Base-by-base conservation (phyloP, 140 eudicot genomes). In the Stevia rebaudiana region DNA sequence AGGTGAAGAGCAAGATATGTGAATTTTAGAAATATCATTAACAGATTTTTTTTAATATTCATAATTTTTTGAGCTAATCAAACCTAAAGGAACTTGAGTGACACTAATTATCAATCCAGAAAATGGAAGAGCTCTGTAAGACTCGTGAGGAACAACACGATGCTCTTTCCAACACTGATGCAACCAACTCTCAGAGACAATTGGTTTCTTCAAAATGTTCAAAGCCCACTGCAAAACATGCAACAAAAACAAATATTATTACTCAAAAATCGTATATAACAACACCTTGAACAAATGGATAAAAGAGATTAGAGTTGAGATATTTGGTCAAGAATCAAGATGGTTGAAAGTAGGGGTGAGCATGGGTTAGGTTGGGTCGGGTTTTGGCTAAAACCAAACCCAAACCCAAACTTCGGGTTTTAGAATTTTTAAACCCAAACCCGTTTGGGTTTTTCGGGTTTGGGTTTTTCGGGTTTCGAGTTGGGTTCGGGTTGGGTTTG, bases 111-210 rank as follows among this genome's bases (percentile, higher is more conserved):
- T 83, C 83, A 92, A 74, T 60, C 98, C 98, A 24, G 85, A 68
- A 73, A 92, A 92, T 50, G 98, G 95, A 73, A 74, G 95, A 80
- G 86, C 81, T 74, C 84, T 79, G 77, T 83, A 88, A 76, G 96
- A 59, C 68, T 92, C 98, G 62, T 85, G 86, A 40, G 98, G 84
- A 78, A 92, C 98, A 74, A 85, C 75, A 53, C 96, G 96, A 68
- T 92, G 98, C 76, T 92, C 96, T 72, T 83, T 88, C 98, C 98
- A 88, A 67, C 98, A 92, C 65, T 88, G 98, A 55, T 77, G 81
- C 67, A 92, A 62, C 98, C 98, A 92, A 71, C 79, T 81, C 36
- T 75, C 78, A 2, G 86, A 85, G 59, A 92, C 95, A 56, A 92
- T 83, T 52, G 96, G 96, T 79, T 85, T 91, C 87, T 76, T 88